These are phyloP conservation scores for Lithospermum erythrorhizon DNA, from an alignment of 257 asterid genomes.

Conservation along the genomic window DNA sequence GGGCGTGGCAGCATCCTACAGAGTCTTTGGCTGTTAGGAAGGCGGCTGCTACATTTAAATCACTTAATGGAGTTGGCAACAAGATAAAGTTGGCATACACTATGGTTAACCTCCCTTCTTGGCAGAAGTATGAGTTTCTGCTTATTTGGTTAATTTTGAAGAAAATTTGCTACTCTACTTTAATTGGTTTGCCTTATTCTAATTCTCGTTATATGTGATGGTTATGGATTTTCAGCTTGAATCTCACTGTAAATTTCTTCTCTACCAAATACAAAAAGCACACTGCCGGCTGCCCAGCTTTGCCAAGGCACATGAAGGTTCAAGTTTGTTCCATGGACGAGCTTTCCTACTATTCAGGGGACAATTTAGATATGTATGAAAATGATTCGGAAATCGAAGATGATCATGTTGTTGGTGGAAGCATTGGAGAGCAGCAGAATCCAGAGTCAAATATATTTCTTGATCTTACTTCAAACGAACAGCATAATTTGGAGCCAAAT, in stretches of 20 bases:
- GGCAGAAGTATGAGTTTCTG: slow-evolving; percentile 50
- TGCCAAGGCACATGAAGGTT: slow-evolving; percentile 42
- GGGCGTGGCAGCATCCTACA: slow-evolving; percentile 98
- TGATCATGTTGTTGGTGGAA: slow-evolving; percentile 22
- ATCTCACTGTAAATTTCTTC: slow-evolving; percentile 67
- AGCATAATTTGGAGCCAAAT: slow-evolving; percentile 5
- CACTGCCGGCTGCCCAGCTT: slow-evolving; percentile 44
- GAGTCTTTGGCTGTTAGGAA: slow-evolving; percentile 76
- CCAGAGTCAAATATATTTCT: neutral
- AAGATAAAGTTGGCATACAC: slow-evolving; percentile 76
- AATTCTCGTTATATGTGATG: slow-evolving; percentile 3
- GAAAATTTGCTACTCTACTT: neutral
- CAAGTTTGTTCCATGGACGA: slow-evolving; percentile 63
- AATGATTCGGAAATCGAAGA: slow-evolving; percentile 12
- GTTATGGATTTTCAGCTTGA: slow-evolving; percentile 35
- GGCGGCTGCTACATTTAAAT: slow-evolving; percentile 60
- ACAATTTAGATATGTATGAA: slow-evolving; percentile 8
- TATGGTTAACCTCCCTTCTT: slow-evolving; percentile 77
- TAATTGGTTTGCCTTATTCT: neutral
- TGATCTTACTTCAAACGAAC: slow-evolving; percentile 1
- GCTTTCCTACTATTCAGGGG: slow-evolving; percentile 54
- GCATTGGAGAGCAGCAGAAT: slow-evolving; percentile 8
- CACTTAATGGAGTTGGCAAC: slow-evolving; percentile 69
- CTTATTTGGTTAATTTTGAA: neutral
- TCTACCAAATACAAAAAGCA: slow-evolving; percentile 69